Percentiles rank a stretch among this genome's conserved stretches.
These are phyloP conservation scores for Colletotrichum shisoi DNA, from an alignment of 2,329 filamentous ascomycete species.

Conservation along the genomic window DNA sequence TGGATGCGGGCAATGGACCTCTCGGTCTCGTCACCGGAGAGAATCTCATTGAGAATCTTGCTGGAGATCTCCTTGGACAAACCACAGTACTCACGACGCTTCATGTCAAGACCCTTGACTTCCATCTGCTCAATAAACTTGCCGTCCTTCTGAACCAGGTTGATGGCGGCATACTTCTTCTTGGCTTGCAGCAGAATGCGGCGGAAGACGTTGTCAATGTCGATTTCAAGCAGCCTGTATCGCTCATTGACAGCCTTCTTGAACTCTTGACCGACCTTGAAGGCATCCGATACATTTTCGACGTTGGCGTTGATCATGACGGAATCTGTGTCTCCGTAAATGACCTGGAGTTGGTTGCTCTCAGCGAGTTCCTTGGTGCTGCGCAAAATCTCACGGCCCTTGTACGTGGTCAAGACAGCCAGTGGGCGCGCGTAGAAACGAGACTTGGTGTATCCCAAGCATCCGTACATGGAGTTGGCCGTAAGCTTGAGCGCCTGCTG, in stretches of 20 bases:
- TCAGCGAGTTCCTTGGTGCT: constrained; percentile 97
- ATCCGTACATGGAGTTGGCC: constrained; percentile 99
- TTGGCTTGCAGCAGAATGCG: constrained; percentile 94
- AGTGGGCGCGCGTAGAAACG: constrained; percentile 96
- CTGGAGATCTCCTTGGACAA: constrained; percentile 94
- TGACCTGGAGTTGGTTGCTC: constrained; percentile 88
- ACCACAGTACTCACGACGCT: constrained; percentile 93
- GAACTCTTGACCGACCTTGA: constrained; percentile 93
- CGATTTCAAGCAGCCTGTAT: constrained; percentile 92
- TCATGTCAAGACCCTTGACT: constrained; percentile 98
- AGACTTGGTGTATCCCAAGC: constrained; percentile 94
- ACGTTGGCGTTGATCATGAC: constrained; percentile 99
- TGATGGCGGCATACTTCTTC: constrained; percentile 99
- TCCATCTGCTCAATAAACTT: constrained; percentile 95
- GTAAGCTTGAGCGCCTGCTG: constrained; percentile 96
- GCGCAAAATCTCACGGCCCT: constrained; percentile 94
- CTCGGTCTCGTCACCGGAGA: constrained; percentile 92
- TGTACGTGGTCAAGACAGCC: constrained; percentile 94
- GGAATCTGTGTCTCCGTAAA: constrained; percentile 98
- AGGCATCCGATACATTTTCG: constrained; percentile 86
- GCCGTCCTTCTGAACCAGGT: constrained; percentile 86
- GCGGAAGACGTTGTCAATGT: constrained; percentile 97
- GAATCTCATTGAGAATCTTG: constrained; percentile 88
- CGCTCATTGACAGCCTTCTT: constrained; percentile 93
- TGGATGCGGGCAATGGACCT: constrained; percentile 88